phyloP scores from a whole-genome alignment of 305 asterid species.

The Fraxinus albicans region DNA sequence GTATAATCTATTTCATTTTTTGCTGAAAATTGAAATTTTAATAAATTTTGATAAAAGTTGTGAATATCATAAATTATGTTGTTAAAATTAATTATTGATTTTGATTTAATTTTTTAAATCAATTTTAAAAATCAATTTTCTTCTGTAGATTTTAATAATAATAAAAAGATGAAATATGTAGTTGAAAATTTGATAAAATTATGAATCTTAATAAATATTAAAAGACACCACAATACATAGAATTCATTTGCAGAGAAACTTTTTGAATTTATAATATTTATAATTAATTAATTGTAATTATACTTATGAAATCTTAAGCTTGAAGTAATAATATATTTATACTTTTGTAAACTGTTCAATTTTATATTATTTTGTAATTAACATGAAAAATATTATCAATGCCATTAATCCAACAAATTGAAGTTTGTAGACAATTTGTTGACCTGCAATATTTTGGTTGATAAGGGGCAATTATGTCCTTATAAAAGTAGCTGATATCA shows the following conservation, averaged over 20 bases:
- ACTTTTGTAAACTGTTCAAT: neutral
- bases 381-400: neutral
- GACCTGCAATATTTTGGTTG: neutral
- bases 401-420: neutral
- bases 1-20: neutral
- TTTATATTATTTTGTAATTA: neutral
- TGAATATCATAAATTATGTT: too few species aligned
- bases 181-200: too few species aligned
- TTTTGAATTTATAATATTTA: too few species aligned
- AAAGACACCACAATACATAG: too few species aligned
- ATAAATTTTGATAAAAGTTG: neutral
- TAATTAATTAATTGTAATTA: too few species aligned
- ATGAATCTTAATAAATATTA: neutral
- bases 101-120: too few species aligned
- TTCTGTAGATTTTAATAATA: neutral
- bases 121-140: too few species aligned
- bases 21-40: neutral
- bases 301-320: neutral
- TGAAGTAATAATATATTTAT: neutral
- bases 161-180: too few species aligned
- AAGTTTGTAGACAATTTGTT: neutral
- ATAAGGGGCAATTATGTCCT: neutral
- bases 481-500: neutral
- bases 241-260: too few species aligned
- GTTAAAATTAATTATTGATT: too few species aligned